These are phyloP conservation scores for Glaciozyma antarctica DNA, from an alignment of 768 basidiomycete genomes.

Conservation along the genomic window DNA sequence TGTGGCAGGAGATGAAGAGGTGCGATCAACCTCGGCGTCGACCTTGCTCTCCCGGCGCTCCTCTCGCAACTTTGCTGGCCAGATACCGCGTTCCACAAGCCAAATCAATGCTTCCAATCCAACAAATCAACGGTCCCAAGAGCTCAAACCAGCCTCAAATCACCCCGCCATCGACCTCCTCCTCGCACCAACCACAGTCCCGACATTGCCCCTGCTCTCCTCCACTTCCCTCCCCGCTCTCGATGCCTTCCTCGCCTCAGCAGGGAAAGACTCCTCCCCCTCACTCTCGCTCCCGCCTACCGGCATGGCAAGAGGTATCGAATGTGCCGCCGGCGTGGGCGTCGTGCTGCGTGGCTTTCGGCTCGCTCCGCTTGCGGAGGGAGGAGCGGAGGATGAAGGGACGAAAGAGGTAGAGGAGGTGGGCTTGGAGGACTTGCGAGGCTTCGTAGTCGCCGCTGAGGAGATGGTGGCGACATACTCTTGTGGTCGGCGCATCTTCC, in stretches of 20 bases:
- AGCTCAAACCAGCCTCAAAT: too few relatives aligned
- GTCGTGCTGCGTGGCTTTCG: conserved; percentile 68
- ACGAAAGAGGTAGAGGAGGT: not conserved
- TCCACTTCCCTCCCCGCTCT: conserved; percentile 11
- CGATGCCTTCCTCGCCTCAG: conserved; percentile 40
- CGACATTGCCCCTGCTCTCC: not conserved
- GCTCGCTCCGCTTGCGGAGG: conserved; percentile 51
- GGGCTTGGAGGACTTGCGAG: conserved; percentile 22
- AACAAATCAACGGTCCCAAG: too few relatives aligned
- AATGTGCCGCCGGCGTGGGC: not conserved
- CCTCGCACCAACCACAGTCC: not conserved
- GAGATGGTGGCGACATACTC: conserved; percentile 30
- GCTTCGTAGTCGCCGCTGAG: not conserved
- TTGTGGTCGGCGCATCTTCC: conserved; percentile 32
- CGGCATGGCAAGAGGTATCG: too few relatives aligned
- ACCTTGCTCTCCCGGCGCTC: too few relatives aligned
- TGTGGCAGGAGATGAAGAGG: too few relatives aligned
- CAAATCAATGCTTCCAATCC: too few relatives aligned
- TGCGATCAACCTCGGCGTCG: too few relatives aligned
- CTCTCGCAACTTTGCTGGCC: too few relatives aligned
- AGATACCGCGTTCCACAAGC: too few relatives aligned
- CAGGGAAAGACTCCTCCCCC: conserved; percentile 1
- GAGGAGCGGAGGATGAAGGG: not conserved
- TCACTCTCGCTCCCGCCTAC: not conserved
- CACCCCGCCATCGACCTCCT: conserved; percentile 9